Base-by-base conservation (phyloP, 371 early-diverging fungal species). In the Umbelopsis sp. region DNA sequence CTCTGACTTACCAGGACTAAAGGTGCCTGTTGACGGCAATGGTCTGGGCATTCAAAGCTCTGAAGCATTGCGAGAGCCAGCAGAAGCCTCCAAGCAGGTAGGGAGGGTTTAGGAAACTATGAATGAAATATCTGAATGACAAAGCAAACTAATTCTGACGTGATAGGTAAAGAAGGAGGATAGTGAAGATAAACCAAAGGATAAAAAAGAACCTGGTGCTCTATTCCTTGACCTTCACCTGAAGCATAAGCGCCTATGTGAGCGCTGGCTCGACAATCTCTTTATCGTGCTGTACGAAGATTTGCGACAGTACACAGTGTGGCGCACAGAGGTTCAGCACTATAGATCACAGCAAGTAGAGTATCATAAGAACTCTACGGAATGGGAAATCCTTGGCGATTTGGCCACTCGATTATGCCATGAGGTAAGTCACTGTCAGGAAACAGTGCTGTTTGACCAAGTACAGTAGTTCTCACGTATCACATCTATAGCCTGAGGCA, bases 201-300 rank as follows among this genome's bases (percentile, higher is more conserved):
- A 29, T 8, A 64, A 65, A 68, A 77, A 12, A 76, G 79, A 64
- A 63, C 72, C 18, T 69, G 74, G 38, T 75, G 75, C 57, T 77
- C 80, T 41, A 89, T 92, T 73, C 83, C 86, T 67, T 88, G 89
- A 82, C 14, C 57, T 57, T 18, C 22, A 57, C 16, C 35, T 57
- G 18, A 57, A 57, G 29, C 57, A 93, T 82, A 98, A 99, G 83
- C 88, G 99, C 18, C 87, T 99, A 44, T 99, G 99, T 73, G 99
- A 99, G 73, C 94, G 97, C 72, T 99, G 99, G 99, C 85, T 99
- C 70, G 99, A 99, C 77, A 96, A 97, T 76, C 83, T 97, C 44
- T 97, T 98, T 70, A 97, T 97, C 96, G 95, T 98, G 4, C 80
- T 99, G 50, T 99, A 96, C 70, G 97, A 95, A 76, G 98, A 98